Conservation (phyloP, 2,329 filamentous ascomycete species). For the Fusarium beomiforme region DNA sequence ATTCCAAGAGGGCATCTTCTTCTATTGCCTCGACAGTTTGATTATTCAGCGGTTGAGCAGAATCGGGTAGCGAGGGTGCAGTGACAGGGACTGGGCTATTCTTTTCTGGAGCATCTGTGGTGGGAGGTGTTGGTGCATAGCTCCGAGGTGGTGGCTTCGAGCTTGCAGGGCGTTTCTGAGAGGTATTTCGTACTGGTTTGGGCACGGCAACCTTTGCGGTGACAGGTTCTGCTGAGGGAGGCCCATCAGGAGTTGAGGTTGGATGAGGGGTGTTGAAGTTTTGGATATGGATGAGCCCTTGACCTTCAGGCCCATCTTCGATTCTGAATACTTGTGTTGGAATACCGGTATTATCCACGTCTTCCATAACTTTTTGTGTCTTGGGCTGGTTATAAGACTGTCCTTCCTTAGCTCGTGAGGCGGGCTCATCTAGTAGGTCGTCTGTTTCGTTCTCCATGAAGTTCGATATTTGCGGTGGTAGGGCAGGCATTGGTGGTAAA, state of each 20-base stretch:
- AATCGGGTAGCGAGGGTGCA: conserved; percentile 15
- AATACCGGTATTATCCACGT: conserved; percentile 49
- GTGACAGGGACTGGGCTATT: conserved; percentile 42
- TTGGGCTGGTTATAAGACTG: conserved; percentile 38
- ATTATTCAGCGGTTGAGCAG: conserved; percentile 7
- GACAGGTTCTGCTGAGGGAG: conserved; percentile 31
- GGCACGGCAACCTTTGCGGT: conserved; percentile 29
- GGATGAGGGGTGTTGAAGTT: conserved; percentile 47
- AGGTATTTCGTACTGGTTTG: conserved; percentile 11
- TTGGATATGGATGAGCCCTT: conserved; percentile 50
- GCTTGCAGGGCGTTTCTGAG: conserved; percentile 34
- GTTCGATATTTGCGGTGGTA: conserved; percentile 78
- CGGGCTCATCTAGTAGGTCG: conserved; percentile 73
- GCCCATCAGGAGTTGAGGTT: conserved; percentile 33
- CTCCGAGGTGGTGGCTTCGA: conserved; percentile 36
- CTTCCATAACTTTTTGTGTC: conserved; percentile 40
- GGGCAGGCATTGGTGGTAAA: conserved; percentile 69
- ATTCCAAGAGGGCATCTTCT: conserved; percentile 30
- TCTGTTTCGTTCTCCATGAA: conserved; percentile 84
- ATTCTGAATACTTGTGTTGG: conserved; percentile 58
- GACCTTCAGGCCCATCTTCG: conserved; percentile 48
- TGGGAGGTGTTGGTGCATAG: conserved; percentile 51
- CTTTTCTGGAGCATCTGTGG: conserved; percentile 51
- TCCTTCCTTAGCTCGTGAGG: conserved; percentile 53
- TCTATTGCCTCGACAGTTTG: conserved; percentile 11